phyloP scores from a whole-genome alignment of 257 asterid species.

The Paulownia fortunei region DNA sequence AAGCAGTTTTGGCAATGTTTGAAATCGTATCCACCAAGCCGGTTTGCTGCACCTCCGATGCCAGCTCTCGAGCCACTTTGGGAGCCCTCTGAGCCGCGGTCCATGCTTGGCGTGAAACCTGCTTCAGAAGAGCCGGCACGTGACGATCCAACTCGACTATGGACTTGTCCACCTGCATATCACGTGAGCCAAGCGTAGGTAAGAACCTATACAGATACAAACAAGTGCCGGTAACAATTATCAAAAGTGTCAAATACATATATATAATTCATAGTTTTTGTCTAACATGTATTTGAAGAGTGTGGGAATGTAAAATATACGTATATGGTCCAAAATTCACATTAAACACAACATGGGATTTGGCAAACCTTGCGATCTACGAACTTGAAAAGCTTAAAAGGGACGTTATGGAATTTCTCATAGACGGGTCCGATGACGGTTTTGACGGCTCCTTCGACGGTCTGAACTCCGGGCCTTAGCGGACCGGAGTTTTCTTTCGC shows the following conservation, averaged over 20 bases:
- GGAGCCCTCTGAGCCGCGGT: slow-evolving; percentile 59
- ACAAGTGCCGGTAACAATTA: too few species aligned
- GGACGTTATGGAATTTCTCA: slow-evolving; percentile 59
- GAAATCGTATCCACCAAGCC: slow-evolving; percentile 57
- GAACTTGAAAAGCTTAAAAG: slow-evolving; percentile 68
- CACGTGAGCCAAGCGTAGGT: slow-evolving; percentile 13
- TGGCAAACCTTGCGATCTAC: slow-evolving; percentile 69
- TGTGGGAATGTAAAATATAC: too few species aligned
- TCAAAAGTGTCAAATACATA: too few species aligned
- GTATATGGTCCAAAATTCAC: neutral
- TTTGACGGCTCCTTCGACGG: slow-evolving; percentile 72
- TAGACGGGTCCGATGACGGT: slow-evolving; percentile 72
- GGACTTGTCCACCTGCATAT: slow-evolving; percentile 59
- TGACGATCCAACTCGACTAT: slow-evolving; percentile 54
- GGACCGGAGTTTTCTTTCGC: slow-evolving; percentile 86
- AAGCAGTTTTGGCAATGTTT: slow-evolving; percentile 45
- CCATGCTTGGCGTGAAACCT: slow-evolving; percentile 39
- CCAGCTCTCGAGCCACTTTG: slow-evolving; percentile 56
- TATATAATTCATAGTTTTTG: too few species aligned
- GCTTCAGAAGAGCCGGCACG: slow-evolving; percentile 59
- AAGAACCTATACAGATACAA: neutral
- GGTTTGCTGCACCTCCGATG: slow-evolving; percentile 53
- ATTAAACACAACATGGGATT: neutral
- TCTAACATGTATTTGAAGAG: too few species aligned
- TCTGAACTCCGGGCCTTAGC: slow-evolving; percentile 66